These are phyloP conservation scores for Phyllachora maydis DNA, from an alignment of 2,329 filamentous ascomycete genomes.

Conservation along the genomic window DNA sequence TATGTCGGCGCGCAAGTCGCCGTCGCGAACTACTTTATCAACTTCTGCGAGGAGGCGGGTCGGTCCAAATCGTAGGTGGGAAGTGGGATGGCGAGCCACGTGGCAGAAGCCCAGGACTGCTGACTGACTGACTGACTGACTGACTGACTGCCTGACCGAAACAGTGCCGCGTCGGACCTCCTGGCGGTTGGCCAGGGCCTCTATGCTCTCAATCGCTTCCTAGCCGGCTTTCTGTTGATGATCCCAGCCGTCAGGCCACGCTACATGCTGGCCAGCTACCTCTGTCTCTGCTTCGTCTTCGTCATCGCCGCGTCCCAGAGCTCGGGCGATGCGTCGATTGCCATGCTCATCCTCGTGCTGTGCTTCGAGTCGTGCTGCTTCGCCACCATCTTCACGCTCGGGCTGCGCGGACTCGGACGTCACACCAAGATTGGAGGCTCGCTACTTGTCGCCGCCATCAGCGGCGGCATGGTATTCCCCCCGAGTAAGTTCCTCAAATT, in stretches of 20 bases:
- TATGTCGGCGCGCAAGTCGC: conserved; percentile 36
- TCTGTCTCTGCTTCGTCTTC: conserved; percentile 31
- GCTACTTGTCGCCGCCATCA: conserved; percentile 31
- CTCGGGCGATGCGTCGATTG: conserved; percentile 26
- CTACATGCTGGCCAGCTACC: conserved; percentile 29
- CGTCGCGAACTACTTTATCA: conserved; percentile 29
- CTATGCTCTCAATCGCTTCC: conserved; percentile 37
- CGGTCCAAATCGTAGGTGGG: conserved; percentile 3
- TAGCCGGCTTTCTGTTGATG: conserved; percentile 32
- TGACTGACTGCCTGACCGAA: no score
- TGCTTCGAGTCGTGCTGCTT: conserved; percentile 39
- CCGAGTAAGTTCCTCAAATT: no score
- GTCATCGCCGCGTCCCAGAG: conserved; percentile 28
- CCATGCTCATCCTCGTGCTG: conserved; percentile 31
- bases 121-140: conserved; percentile 3
- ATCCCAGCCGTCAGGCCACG: conserved; percentile 27
- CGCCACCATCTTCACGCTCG: conserved; percentile 36
- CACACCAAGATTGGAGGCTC: conserved; percentile 32
- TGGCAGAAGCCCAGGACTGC: no score
- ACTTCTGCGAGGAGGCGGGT: conserved; percentile 16
- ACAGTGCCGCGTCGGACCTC: conserved; percentile 26
- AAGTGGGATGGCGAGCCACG: no score
- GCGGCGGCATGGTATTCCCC: conserved; percentile 32
- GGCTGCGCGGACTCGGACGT: conserved; percentile 32
- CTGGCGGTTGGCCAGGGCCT: conserved; percentile 36